Conservation (phyloP, 495 filamentous ascomycete genomes). For the Xylaria cubensis region DNA sequence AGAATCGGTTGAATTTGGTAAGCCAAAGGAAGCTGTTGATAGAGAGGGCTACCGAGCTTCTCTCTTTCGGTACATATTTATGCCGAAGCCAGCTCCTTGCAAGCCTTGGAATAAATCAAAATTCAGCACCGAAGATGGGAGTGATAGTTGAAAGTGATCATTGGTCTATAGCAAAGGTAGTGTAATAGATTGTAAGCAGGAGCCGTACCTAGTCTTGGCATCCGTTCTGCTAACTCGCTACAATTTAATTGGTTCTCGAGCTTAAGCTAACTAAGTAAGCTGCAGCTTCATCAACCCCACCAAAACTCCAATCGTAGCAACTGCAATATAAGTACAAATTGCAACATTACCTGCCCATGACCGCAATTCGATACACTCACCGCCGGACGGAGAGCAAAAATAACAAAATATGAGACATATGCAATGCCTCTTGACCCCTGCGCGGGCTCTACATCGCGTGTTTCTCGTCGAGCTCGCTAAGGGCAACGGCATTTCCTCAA, state of each 20-base stretch:
- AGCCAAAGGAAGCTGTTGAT: background rate
- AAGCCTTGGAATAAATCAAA: background rate
- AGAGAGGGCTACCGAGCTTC: background rate
- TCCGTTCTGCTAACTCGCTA: background rate
- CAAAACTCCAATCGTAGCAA: background rate
- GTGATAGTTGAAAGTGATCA: background rate
- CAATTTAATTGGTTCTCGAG: constrained; percentile 31
- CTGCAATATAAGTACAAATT: background rate
- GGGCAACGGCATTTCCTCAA: constrained; percentile 11
- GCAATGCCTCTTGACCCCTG: constrained; percentile 34
- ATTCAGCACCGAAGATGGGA: background rate
- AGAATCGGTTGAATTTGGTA: background rate
- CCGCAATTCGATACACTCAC: background rate
- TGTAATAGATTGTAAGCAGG: background rate
- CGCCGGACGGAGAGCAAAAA: background rate
- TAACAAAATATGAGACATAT: constrained; percentile 29
- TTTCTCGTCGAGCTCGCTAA: constrained; percentile 32
- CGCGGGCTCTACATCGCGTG: constrained; percentile 36
- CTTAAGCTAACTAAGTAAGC: constrained; percentile 24
- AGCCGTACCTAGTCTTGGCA: constrained; percentile 13
- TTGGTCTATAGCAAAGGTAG: background rate
- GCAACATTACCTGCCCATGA: background rate
- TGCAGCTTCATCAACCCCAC: constrained; percentile 8
- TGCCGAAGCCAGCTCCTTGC: background rate
- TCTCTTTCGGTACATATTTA: background rate